A percentile compares a stretch with the other conserved stretches of the same genome.
These are phyloP conservation scores for Xylaria nigripes DNA, from an alignment of 495 filamentous ascomycete species.

Conservation along the genomic window DNA sequence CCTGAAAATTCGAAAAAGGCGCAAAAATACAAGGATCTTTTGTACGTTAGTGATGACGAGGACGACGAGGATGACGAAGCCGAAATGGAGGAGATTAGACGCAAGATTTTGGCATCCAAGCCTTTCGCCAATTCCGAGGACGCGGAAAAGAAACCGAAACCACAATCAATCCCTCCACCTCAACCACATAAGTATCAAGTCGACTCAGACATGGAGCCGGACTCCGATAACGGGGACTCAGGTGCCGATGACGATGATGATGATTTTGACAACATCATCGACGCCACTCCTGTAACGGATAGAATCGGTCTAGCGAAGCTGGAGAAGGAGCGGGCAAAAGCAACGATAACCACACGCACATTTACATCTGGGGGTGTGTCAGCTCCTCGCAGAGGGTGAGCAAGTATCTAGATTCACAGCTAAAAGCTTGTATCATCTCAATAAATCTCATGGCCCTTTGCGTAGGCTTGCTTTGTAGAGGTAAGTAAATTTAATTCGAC, in stretches of 20 bases:
- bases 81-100: conserved; percentile 85
- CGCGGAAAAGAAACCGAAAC: conserved; percentile 42
- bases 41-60: conserved; percentile 54
- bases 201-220: conserved; percentile 67
- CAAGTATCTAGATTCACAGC: not conserved
- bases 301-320: conserved; percentile 52
- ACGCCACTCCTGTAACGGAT: conserved; percentile 79
- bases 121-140: conserved; percentile 63
- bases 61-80: conserved; percentile 63
- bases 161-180: conserved; percentile 50
- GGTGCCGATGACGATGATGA: conserved; percentile 35
- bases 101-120: conserved; percentile 76
- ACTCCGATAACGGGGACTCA: conserved; percentile 56
- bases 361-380: conserved; percentile 20
- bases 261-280: conserved; percentile 79
- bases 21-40: conserved; percentile 53
- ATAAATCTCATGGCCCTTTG: not conserved
- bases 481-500: not conserved
- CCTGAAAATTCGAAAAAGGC: conserved; percentile 32
- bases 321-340: conserved; percentile 36
- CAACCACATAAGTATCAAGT: conserved; percentile 37
- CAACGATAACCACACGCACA: conserved; percentile 20
- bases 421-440: not conserved
- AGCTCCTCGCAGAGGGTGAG: conserved; percentile 23
- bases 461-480: not conserved